Conservation (phyloP, 139 green algal genomes). For the Tetradesmus lagerheimii region DNA sequence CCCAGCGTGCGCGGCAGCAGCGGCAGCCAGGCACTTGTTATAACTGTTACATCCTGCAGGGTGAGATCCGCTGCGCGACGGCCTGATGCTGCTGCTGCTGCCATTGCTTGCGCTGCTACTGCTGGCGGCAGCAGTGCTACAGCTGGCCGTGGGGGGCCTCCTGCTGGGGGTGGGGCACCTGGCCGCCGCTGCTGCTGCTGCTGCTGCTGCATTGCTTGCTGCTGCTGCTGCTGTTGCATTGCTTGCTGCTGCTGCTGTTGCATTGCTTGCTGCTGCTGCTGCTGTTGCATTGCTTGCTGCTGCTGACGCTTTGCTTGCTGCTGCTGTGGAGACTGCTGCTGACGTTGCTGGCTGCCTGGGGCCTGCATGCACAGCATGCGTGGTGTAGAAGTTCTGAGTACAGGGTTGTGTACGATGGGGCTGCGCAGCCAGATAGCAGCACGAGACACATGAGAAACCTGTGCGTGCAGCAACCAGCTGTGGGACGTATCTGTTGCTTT, state of each 20-base stretch:
- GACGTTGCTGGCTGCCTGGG: not conserved
- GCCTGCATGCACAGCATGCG: not conserved
- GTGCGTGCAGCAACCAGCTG: no score
- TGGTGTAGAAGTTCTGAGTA: not conserved
- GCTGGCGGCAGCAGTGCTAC: not conserved
- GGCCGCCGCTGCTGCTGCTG: conserved; percentile 20
- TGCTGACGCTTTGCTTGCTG: not conserved
- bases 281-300: not conserved
- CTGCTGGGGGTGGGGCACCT: not conserved
- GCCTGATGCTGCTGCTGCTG: conserved; percentile 22
- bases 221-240: conserved; percentile 5
- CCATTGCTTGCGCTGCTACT: not conserved
- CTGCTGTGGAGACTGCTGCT: not conserved
- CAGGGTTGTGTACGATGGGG: no score
- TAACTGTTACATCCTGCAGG: conserved; percentile 3
- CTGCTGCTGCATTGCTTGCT: not conserved
- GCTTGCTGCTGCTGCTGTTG: conserved; percentile 10
- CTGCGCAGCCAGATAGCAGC: not conserved
- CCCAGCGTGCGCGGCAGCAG: conserved; percentile 25
- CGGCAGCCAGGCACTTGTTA: conserved; percentile 27
- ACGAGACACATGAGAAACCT: not conserved
- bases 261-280: not conserved
- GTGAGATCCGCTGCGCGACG: conserved; percentile 6
- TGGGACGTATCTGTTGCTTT: not conserved
- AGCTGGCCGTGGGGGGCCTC: not conserved